A percentile compares a stretch with the other conserved stretches of the same genome.
phyloP scores from a whole-genome alignment of 768 basidiomycete species.

The Tylopilus sp. region DNA sequence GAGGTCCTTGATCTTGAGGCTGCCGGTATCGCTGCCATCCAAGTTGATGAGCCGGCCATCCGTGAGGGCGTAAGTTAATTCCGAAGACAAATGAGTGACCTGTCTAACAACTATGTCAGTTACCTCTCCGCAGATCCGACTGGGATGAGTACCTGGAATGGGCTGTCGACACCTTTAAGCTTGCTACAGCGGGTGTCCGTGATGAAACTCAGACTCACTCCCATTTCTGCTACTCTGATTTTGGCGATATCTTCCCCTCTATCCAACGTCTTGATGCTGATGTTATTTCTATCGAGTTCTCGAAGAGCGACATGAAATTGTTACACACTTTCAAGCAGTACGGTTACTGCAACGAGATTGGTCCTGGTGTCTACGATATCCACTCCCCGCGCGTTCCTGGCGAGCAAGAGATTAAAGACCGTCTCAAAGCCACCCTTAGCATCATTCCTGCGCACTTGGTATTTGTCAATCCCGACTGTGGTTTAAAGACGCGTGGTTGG shows the following conservation, averaged over 20 bases:
- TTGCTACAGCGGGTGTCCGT: conserved; percentile 92
- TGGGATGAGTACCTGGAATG: conserved; percentile 96
- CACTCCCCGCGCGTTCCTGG: conserved; percentile 98
- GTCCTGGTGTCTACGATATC: conserved; percentile 98
- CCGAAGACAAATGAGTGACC: neutral
- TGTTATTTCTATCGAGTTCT: conserved; percentile 98
- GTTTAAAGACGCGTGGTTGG: conserved; percentile 98
- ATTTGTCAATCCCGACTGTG: conserved; percentile 97
- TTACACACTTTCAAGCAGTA: conserved; percentile 92
- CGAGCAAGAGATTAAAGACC: conserved; percentile 91
- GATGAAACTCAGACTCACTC: conserved; percentile 96
- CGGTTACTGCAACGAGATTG: conserved; percentile 96
- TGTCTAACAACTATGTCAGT: conserved; percentile 36
- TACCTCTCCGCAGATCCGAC: conserved; percentile 93
- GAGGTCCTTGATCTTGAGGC: conserved; percentile 97
- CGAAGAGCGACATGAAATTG: conserved; percentile 98
- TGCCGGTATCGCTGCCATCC: conserved; percentile 95
- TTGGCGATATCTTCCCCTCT: conserved; percentile 97
- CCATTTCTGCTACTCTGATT: conserved; percentile 99
- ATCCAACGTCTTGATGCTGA: conserved; percentile 97
- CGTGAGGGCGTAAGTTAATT: conserved; percentile 83
- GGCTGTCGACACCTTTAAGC: conserved; percentile 99
- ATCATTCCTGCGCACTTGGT: conserved; percentile 79
- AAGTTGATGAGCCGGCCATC: conserved; percentile 99
- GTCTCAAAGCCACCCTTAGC: conserved; percentile 78